Conservation (phyloP, 257 asterid genomes). For the Nemophila menziesii region DNA sequence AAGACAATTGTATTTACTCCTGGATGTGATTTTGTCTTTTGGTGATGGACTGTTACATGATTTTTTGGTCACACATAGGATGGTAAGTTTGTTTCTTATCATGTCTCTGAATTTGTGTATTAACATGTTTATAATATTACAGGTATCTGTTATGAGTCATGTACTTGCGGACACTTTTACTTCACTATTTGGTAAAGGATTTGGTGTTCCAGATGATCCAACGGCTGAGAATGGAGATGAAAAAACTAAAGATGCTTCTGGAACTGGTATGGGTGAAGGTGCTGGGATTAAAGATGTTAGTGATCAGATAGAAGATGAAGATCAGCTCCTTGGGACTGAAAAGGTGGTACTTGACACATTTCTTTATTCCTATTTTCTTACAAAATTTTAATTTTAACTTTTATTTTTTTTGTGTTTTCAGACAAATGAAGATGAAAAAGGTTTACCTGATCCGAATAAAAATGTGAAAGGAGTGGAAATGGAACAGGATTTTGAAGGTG, state of each 20-base stretch:
- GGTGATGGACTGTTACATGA: constrained; percentile 60
- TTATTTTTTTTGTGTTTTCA: constrained; percentile 18
- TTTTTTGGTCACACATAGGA: constrained; percentile 50
- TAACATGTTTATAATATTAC: too few relatives aligned
- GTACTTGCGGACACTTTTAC: constrained; percentile 61
- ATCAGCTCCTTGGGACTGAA: constrained; percentile 70
- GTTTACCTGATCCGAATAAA: constrained; percentile 41
- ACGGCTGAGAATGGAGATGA: constrained; percentile 30
- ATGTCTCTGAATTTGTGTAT: too few relatives aligned
- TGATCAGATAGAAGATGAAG: constrained; percentile 79
- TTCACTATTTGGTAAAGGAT: constrained; percentile 65
- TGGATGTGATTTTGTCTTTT: constrained; percentile 42
- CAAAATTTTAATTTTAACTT: too few relatives aligned
- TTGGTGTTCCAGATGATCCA: constrained; percentile 57
- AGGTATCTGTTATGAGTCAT: constrained; percentile 61
- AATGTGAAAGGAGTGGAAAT: constrained; percentile 83
- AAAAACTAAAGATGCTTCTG: constrained; percentile 53
- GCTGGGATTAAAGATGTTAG: constrained; percentile 76
- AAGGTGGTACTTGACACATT: constrained; percentile 25
- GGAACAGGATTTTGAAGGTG: constrained; percentile 77
- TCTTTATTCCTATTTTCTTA: not conserved
- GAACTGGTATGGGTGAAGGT: constrained; percentile 97
- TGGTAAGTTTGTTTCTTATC: too few relatives aligned
- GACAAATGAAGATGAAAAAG: constrained; percentile 46
- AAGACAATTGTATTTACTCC: constrained; percentile 30